Evolutionary conservation across 2,329 filamentous ascomycete species (phyloP).

Genomic region (Aureobasidium sp.): DNA sequence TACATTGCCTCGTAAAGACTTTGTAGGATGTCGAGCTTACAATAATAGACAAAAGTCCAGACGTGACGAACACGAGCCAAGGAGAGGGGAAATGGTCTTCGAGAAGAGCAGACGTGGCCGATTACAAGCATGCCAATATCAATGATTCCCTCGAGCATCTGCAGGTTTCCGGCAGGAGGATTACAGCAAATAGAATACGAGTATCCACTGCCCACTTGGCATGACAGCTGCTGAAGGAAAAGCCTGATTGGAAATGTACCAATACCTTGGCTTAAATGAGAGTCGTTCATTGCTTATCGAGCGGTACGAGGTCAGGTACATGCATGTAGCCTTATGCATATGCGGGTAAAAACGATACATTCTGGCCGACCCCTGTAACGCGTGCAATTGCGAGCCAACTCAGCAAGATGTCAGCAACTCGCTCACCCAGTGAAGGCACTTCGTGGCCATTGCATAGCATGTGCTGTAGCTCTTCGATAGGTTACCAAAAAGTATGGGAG

Average conservation of each 20-base stretch:
- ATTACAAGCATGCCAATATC: neutral
- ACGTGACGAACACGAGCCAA: neutral
- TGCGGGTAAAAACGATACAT: constrained; percentile 3
- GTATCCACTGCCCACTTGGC: neutral
- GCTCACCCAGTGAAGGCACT: neutral
- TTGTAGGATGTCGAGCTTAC: neutral
- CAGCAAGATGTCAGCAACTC: neutral
- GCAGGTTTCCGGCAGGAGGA: constrained; percentile 4
- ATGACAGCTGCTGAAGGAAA: constrained; percentile 2
- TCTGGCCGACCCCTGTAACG: neutral
- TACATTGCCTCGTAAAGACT: neutral
- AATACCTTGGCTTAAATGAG: neutral
- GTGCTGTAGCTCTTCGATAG: neutral
- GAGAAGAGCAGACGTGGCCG: neutral
- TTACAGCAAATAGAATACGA: constrained; percentile 4
- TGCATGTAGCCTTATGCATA: constrained; percentile 11
- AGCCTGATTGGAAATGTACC: neutral
- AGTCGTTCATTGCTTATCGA: neutral
- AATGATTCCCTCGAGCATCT: neutral
- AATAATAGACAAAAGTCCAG: neutral
- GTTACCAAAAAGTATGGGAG: neutral
- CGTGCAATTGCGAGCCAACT: neutral
- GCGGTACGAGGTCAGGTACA: neutral
- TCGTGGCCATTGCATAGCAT: neutral
- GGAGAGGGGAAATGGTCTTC: neutral